phyloP scores from a whole-genome alignment of 108 stramenopile genomes.

The Aurantiochytrium sp. region DNA sequence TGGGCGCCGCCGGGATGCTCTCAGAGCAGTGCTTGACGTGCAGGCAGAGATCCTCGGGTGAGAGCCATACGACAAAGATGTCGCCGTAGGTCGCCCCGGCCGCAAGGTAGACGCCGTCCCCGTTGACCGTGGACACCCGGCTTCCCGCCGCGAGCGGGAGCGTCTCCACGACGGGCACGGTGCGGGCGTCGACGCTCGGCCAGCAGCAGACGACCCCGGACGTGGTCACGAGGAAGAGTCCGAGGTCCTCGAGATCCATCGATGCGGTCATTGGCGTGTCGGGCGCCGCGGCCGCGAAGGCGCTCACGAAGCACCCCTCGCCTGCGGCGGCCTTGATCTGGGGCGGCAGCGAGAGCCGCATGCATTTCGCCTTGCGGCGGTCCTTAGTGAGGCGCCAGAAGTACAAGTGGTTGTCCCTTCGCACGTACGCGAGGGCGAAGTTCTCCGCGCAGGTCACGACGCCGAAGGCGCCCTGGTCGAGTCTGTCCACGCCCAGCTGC shows the following conservation, averaged over 20 bases:
- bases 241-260: not conserved
- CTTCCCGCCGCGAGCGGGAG: not conserved
- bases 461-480: not conserved
- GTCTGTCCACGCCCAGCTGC: not conserved
- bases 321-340: not conserved
- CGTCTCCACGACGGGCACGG: not conserved
- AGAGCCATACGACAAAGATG: not conserved
- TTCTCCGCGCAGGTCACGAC: not conserved
- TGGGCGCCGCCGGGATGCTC: not conserved
- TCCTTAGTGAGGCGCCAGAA: not conserved
- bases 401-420: not conserved
- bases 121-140: not conserved
- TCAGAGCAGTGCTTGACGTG: not conserved
- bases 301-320: too few species aligned
- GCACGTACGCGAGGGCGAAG: not conserved
- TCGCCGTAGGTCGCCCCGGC: not conserved
- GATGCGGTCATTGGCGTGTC: too few species aligned
- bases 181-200: not conserved
- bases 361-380: not conserved
- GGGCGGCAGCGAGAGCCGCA: not conserved
- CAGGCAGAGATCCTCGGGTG: not conserved
- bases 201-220: not conserved
- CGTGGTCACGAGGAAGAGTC: not conserved
- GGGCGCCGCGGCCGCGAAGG: too few species aligned
- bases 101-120: not conserved